Conservation (phyloP, 805 yeast genomes). For the Yamadazyma tumulicola region DNA sequence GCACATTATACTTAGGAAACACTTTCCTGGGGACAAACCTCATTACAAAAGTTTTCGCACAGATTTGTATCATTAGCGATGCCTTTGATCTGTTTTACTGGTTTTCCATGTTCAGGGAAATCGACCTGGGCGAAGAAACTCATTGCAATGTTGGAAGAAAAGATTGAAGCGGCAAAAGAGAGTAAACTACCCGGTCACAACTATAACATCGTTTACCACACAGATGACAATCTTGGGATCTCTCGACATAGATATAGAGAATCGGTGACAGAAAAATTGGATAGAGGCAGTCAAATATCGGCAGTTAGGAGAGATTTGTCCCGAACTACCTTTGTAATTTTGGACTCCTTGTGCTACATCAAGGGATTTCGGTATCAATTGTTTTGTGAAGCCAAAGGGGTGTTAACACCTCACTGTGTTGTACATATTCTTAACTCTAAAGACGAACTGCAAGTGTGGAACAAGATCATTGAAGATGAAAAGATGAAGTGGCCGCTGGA, state of each 20-base stretch:
- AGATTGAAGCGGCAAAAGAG: conserved; percentile 36
- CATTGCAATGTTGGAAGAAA: conserved; percentile 41
- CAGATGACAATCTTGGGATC: conserved; percentile 77
- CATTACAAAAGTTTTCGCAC: conserved; percentile 9
- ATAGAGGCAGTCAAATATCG: conserved; percentile 80
- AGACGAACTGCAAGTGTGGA: conserved; percentile 63
- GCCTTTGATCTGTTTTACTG: conserved; percentile 85
- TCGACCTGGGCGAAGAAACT: conserved; percentile 67
- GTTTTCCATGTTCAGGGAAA: conserved; percentile 84
- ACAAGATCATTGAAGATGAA: conserved; percentile 26
- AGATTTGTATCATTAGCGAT: conserved; percentile 31
- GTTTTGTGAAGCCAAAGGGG: conserved; percentile 87
- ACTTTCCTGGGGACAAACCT: conserved; percentile 60
- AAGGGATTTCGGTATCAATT: conserved; percentile 95
- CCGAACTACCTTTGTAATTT: conserved; percentile 66
- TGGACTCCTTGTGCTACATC: conserved; percentile 85
- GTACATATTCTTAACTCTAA: conserved; percentile 72
- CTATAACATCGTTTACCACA: conserved; percentile 62
- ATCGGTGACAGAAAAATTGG: conserved; percentile 72
- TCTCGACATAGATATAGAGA: conserved; percentile 64
- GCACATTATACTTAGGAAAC: conserved; percentile 73
- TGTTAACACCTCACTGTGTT: conserved; percentile 77
- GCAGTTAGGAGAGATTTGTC: conserved; percentile 83
- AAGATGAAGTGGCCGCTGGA: conserved; percentile 59
- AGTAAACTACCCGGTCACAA: conserved; percentile 48